Percentiles rank a stretch among this genome's conserved stretches.
phyloP scores from a whole-genome alignment of 2,329 filamentous ascomycete species.

The Lecanosticta acicola region DNA sequence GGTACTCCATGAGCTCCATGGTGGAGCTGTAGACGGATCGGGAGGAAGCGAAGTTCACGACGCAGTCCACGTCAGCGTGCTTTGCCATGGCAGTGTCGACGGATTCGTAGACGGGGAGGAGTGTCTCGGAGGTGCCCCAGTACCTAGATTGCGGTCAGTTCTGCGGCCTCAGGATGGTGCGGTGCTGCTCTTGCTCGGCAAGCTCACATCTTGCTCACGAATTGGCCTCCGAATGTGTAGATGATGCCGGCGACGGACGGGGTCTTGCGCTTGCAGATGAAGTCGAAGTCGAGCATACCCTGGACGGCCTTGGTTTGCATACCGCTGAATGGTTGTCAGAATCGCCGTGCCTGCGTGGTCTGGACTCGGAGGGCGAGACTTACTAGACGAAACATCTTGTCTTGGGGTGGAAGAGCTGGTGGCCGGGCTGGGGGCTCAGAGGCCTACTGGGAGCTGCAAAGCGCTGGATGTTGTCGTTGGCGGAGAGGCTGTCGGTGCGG shows the following conservation, averaged over 20 bases:
- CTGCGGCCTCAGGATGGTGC: no score
- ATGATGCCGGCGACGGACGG: slow-evolving; percentile 98
- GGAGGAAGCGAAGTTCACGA: slow-evolving; percentile 99
- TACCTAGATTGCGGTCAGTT: slow-evolving; percentile 50
- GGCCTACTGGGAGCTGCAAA: slow-evolving; percentile 90
- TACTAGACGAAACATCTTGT: slow-evolving; percentile 99
- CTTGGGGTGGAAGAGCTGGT: slow-evolving; percentile 98
- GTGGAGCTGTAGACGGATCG: slow-evolving; percentile 98
- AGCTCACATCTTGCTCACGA: slow-evolving; percentile 94
- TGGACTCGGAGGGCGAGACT: slow-evolving; percentile 31
- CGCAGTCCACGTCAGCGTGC: slow-evolving; percentile 93
- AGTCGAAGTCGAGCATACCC: slow-evolving; percentile 90
- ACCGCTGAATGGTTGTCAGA: slow-evolving; percentile 52
- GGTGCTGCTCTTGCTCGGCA: no score
- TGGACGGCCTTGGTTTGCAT: slow-evolving; percentile 76
- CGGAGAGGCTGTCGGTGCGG: slow-evolving; percentile 49
- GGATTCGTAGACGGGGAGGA: slow-evolving; percentile 96
- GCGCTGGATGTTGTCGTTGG: slow-evolving; percentile 98
- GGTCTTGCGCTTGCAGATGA: slow-evolving; percentile 98
- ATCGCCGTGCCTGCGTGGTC: not conserved
- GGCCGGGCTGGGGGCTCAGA: slow-evolving; percentile 77
- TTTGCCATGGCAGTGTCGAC: slow-evolving; percentile 89
- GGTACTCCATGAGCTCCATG: slow-evolving; percentile 95
- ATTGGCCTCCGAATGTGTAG: slow-evolving; percentile 99
- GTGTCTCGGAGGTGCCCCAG: slow-evolving; percentile 99